Evolutionary conservation across 768 basidiomycete species (phyloP).

Genomic region (Russula foetens): DNA sequence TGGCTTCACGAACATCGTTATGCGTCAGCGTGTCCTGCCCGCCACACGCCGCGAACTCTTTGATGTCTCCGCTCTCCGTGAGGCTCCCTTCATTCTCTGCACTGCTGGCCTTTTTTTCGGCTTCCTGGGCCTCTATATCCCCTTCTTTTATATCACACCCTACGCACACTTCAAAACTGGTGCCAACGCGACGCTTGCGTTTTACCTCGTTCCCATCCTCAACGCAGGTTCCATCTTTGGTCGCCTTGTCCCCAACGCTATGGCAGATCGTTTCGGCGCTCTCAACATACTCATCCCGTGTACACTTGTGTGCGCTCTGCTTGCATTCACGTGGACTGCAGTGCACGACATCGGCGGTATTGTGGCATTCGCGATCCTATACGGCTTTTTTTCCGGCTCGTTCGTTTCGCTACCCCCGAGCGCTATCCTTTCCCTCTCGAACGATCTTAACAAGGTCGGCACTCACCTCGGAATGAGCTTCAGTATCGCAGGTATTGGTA

Average conservation of each 20-base stretch:
- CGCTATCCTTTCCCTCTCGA: slow-evolving; percentile 5
- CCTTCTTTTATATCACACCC: slow-evolving; percentile 25
- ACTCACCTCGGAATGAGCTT: slow-evolving; percentile 24
- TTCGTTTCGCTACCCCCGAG: slow-evolving; percentile 16
- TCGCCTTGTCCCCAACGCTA: slow-evolving; percentile 26
- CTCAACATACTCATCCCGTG: slow-evolving; percentile 25
- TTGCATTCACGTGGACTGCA: slow-evolving; percentile 28
- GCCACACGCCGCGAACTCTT: slow-evolving; percentile 19
- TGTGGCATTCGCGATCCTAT: slow-evolving; percentile 29
- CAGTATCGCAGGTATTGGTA: slow-evolving; percentile 15
- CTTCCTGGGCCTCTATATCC: slow-evolving; percentile 21
- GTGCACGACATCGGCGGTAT: slow-evolving; percentile 24
- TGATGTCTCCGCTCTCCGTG: slow-evolving; percentile 14
- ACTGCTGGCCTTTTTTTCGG: slow-evolving; percentile 19
- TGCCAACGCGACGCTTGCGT: slow-evolving; percentile 20
- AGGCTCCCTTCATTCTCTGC: slow-evolving; percentile 23
- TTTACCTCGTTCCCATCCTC: slow-evolving; percentile 27
- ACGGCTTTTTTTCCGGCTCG: slow-evolving; percentile 30
- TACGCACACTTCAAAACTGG: slow-evolving; percentile 19
- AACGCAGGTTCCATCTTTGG: slow-evolving; percentile 27
- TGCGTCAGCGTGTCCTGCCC: slow-evolving; percentile 19
- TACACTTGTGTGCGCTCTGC: slow-evolving; percentile 21
- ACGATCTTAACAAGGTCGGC: slow-evolving; percentile 15
- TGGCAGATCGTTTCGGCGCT: slow-evolving; percentile 26
- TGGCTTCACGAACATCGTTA: slow-evolving; percentile 18